phyloP scores from a whole-genome alignment of 2,329 filamentous ascomycete genomes.

The Phaeophleospora eucalypticola region DNA sequence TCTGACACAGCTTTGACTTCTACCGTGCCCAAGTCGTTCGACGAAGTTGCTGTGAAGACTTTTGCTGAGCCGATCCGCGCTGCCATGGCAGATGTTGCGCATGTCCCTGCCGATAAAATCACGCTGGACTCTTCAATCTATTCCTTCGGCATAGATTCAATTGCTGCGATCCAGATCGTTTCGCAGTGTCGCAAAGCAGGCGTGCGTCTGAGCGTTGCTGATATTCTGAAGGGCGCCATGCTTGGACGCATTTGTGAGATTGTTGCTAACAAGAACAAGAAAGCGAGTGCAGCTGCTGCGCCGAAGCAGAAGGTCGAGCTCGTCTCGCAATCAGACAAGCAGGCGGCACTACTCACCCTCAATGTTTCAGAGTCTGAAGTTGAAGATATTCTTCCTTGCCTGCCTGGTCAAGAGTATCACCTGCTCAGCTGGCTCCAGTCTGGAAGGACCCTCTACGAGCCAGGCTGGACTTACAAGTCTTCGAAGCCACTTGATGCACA shows the following conservation, averaged over 20 bases:
- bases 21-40: not conserved
- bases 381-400: conserved; percentile 12
- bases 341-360: conserved; percentile 4
- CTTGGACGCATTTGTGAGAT: conserved; percentile 12
- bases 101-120: conserved; percentile 11
- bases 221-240: conserved; percentile 15
- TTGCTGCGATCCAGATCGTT: conserved; percentile 14
- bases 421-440: conserved; percentile 13
- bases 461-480: conserved; percentile 13
- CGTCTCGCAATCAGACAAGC: conserved; percentile 1
- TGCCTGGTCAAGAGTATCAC: conserved; percentile 15
- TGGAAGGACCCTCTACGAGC: conserved; percentile 12
- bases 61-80: conserved; percentile 9
- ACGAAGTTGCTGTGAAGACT: conserved; percentile 5
- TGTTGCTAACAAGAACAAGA: conserved; percentile 3
- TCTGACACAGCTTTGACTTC: not conserved
- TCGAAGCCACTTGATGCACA: conserved; percentile 2
- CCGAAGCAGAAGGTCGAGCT: not conserved
- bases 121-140: conserved; percentile 12
- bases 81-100: conserved; percentile 15
- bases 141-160: conserved; percentile 16
- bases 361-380: not conserved
- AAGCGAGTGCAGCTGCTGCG: not conserved
- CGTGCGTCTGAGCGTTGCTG: conserved; percentile 9
- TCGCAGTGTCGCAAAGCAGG: conserved; percentile 12